A percentile compares a stretch with the other conserved stretches of the same genome.
phyloP scores from a whole-genome alignment of 306 rosid species.

The Cicer cuneatum region DNA sequence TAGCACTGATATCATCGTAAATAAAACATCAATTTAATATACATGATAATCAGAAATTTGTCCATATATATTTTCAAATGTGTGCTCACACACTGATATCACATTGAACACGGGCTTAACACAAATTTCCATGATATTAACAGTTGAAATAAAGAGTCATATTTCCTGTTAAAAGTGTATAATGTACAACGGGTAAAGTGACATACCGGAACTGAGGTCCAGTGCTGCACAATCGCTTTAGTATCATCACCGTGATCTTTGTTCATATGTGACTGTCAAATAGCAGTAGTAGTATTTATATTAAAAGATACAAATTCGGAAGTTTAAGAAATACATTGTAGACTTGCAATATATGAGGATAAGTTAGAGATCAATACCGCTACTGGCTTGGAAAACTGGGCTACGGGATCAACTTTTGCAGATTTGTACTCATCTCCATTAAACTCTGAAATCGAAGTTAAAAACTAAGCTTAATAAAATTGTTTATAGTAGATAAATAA shows the following conservation, averaged over 20 bases:
- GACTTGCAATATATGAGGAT: slow-evolving; percentile 31
- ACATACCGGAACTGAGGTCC: slow-evolving; percentile 83
- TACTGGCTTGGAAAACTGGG: slow-evolving; percentile 95
- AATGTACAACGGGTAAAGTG: slow-evolving; percentile 19
- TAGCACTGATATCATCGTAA: slow-evolving; percentile 20
- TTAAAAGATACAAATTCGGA: slow-evolving; percentile 19
- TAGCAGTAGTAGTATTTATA: slow-evolving; percentile 23
- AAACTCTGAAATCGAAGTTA: slow-evolving; percentile 58
- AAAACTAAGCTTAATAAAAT: slow-evolving; percentile 15
- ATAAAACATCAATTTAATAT: slow-evolving; percentile 20
- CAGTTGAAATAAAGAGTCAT: not conserved
- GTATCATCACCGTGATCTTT: slow-evolving; percentile 95
- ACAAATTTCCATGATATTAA: slow-evolving; percentile 16
- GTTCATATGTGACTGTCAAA: slow-evolving; percentile 92
- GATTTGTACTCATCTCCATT: slow-evolving; percentile 73
- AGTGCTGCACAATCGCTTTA: slow-evolving; percentile 82
- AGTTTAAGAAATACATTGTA: slow-evolving; percentile 35
- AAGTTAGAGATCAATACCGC: slow-evolving; percentile 58
- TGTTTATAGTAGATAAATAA: slow-evolving; percentile 20
- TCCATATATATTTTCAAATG: slow-evolving; percentile 30
- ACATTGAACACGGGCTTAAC: slow-evolving; percentile 33
- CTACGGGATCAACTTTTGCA: slow-evolving; percentile 84
- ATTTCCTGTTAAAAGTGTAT: slow-evolving; percentile 26
- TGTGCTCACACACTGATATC: slow-evolving; percentile 25
- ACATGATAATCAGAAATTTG: slow-evolving; percentile 22